Evolutionary conservation across 2,329 filamentous ascomycete species (phyloP).

Genomic region (Didymella pinodella): DNA sequence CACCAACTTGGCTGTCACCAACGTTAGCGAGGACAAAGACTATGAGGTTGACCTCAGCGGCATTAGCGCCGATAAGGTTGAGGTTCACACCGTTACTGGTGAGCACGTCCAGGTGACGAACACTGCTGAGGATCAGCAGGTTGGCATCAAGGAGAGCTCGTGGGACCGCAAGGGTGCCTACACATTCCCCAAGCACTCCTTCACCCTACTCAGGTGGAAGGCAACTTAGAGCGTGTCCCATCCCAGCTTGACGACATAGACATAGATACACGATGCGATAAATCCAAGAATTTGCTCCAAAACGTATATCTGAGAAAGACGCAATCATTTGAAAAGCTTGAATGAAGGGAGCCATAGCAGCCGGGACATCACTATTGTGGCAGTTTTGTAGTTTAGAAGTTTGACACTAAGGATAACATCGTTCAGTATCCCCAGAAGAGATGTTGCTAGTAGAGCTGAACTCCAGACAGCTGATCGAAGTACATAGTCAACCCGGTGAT

Average conservation of each 20-base stretch:
- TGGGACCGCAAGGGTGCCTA: constrained; percentile 71
- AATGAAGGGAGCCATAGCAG: background rate
- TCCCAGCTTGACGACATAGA: background rate
- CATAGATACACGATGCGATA: background rate
- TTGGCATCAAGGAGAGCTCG: constrained; percentile 65
- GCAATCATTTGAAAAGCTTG: background rate
- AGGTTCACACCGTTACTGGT: constrained; percentile 71
- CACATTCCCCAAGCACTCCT: constrained; percentile 73
- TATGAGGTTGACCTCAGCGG: constrained; percentile 69
- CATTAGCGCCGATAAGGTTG: constrained; percentile 56
- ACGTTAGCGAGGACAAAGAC: constrained; percentile 67
- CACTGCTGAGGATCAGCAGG: constrained; percentile 67
- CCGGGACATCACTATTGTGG: background rate
- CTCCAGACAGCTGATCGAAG: background rate
- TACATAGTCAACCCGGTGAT: background rate
- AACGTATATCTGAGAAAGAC: background rate
- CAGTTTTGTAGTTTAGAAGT: background rate
- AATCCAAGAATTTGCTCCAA: background rate
- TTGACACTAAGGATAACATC: background rate
- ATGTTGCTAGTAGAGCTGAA: background rate
- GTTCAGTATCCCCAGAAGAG: background rate
- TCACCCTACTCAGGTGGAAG: constrained; percentile 71
- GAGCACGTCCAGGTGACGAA: constrained; percentile 67
- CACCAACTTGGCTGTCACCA: constrained; percentile 75
- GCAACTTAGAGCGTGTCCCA: background rate